Evolutionary conservation across 257 asterid genomes (phyloP).

Genomic region (Ocimum tenuiflorum): DNA sequence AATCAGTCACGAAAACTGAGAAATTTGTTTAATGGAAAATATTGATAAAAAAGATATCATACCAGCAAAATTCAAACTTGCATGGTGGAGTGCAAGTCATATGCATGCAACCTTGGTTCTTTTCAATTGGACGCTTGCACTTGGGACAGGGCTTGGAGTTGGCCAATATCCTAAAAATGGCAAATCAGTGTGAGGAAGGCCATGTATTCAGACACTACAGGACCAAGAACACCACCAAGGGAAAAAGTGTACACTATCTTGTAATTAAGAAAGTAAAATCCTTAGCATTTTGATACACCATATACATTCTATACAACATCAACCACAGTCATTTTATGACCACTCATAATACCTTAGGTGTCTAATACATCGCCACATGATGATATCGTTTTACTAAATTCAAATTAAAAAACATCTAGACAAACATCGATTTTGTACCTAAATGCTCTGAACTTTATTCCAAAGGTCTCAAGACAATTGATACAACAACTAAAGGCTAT

Average conservation of each 20-base stretch:
- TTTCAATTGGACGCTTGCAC: slow-evolving; percentile 99
- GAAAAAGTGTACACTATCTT: background rate
- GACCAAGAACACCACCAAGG: background rate
- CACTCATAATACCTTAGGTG: no score
- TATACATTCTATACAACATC: background rate
- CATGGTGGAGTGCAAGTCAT: slow-evolving; percentile 99
- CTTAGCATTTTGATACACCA: background rate
- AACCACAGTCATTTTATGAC: no score
- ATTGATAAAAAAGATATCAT: slow-evolving; percentile 17
- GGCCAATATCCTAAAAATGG: slow-evolving; percentile 75
- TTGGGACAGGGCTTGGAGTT: slow-evolving; percentile 99
- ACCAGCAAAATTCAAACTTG: slow-evolving; percentile 99
- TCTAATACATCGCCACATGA: no score
- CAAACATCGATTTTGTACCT: no score
- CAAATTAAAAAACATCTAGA: no score
- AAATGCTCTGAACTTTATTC: no score
- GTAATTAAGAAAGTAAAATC: background rate
- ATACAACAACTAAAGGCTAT: background rate
- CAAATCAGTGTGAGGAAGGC: slow-evolving; percentile 14
- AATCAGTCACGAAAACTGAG: background rate
- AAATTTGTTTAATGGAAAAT: background rate
- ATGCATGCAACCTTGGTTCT: slow-evolving; percentile 99
- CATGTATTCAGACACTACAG: slow-evolving; percentile 4
- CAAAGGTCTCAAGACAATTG: background rate
- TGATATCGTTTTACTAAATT: no score